Evolutionary conservation across 495 filamentous ascomycete species (phyloP).

Genomic region (Penicillium lividum): DNA sequence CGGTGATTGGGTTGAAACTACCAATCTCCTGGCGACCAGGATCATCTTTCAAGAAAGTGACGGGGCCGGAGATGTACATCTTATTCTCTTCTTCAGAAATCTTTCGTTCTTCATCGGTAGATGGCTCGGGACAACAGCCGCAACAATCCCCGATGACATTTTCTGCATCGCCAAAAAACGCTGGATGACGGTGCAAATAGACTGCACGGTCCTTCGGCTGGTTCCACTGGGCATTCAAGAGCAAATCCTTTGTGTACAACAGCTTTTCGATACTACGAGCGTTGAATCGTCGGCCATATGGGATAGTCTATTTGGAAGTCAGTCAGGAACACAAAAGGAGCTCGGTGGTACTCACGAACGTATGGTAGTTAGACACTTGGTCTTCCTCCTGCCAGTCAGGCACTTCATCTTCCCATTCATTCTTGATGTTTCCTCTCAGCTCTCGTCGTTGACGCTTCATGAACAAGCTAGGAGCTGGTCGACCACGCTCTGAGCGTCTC

Average conservation of each 20-base stretch:
- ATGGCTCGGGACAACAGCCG: constrained; percentile 68
- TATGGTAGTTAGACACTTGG: constrained; percentile 75
- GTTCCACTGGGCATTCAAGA: constrained; percentile 90
- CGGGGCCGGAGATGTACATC: constrained; percentile 67
- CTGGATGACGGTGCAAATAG: constrained; percentile 77
- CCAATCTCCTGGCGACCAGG: constrained; percentile 73
- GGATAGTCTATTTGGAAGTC: constrained; percentile 51
- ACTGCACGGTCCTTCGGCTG: constrained; percentile 66
- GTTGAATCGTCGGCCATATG: constrained; percentile 69
- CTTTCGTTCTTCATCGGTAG: constrained; percentile 67
- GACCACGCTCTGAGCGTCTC: constrained; percentile 67
- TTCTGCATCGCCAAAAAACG: constrained; percentile 64
- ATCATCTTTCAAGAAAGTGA: constrained; percentile 74
- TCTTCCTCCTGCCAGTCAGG: constrained; percentile 77
- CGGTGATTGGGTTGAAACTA: constrained; percentile 76
- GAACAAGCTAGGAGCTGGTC: constrained; percentile 43
- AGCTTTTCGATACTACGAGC: constrained; percentile 75
- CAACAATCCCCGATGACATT: constrained; percentile 79
- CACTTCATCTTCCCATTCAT: constrained; percentile 69
- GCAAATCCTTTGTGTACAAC: constrained; percentile 73
- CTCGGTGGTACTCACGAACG: constrained; percentile 47
- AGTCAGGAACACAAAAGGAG: constrained; percentile 3
- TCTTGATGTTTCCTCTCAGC: constrained; percentile 65
- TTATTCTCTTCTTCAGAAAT: constrained; percentile 68
- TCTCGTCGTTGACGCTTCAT: constrained; percentile 20